Conservation (phyloP, 805 yeast genomes). For the Brettanomyces custersianus region DNA sequence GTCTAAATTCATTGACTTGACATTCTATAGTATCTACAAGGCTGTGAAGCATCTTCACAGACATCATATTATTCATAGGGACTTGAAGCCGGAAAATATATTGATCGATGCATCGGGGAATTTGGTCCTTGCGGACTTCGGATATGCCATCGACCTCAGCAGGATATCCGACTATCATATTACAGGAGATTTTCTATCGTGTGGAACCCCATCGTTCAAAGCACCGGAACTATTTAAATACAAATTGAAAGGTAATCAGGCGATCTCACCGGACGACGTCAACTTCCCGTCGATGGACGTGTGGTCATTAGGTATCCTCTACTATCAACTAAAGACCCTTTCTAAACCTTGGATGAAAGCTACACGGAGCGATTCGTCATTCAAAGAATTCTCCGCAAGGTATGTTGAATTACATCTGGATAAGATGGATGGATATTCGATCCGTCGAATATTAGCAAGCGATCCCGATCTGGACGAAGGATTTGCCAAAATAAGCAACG, state of each 20-base stretch:
- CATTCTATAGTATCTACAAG: constrained; percentile 44
- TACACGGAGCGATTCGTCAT: constrained; percentile 12
- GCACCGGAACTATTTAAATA: constrained; percentile 39
- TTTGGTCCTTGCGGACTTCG: constrained; percentile 41
- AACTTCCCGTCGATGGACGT: constrained; percentile 33
- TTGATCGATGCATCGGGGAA: constrained; percentile 36
- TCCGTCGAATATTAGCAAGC: constrained; percentile 8
- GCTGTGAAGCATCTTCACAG: constrained; percentile 38
- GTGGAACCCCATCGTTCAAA: constrained; percentile 47
- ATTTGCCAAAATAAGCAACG: constrained; percentile 8
- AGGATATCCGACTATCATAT: constrained; percentile 13
- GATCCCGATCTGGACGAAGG: constrained; percentile 7
- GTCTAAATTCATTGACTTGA: constrained; percentile 31
- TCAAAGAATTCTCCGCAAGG: constrained; percentile 12
- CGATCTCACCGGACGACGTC: constrained; percentile 3
- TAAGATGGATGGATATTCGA: constrained; percentile 13
- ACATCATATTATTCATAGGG: constrained; percentile 38
- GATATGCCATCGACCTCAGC: constrained; percentile 34
- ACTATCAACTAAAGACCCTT: constrained; percentile 35
- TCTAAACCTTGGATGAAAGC: constrained; percentile 42
- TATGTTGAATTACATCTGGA: constrained; percentile 10
- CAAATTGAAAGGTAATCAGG: constrained; percentile 1
- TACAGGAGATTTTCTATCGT: constrained; percentile 17
- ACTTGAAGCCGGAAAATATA: constrained; percentile 47
- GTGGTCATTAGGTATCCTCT: constrained; percentile 45